These are phyloP conservation scores for Phytopythium chamaehyphon DNA, from an alignment of 352 stramenopile genomes.

Conservation along the genomic window DNA sequence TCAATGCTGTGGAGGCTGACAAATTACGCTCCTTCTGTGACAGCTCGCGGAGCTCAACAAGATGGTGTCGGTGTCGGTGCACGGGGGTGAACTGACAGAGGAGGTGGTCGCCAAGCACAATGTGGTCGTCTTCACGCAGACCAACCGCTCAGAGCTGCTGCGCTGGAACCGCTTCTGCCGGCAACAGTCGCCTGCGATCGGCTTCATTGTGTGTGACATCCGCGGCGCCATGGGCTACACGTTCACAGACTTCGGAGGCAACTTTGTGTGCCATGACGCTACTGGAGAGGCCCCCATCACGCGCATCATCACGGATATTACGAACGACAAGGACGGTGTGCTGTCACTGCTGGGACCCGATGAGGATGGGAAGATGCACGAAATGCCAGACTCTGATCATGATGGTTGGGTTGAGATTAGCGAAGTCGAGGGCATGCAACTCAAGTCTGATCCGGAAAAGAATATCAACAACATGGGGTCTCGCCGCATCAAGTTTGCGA, in stretches of 20 bases:
- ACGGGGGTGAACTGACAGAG: constrained; percentile 62
- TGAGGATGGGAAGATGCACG: constrained; percentile 87
- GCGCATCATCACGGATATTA: constrained; percentile 85
- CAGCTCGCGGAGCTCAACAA: constrained; percentile 89
- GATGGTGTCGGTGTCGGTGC: constrained; percentile 79
- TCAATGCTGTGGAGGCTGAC: neutral
- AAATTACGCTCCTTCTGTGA: constrained; percentile 3
- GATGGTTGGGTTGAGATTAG: constrained; percentile 85
- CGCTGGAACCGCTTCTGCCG: constrained; percentile 90
- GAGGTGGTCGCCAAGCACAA: constrained; percentile 68
- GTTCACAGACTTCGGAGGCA: constrained; percentile 81
- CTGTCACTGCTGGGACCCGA: constrained; percentile 73
- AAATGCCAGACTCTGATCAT: constrained; percentile 83
- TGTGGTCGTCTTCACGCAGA: constrained; percentile 88
- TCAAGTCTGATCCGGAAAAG: constrained; percentile 52
- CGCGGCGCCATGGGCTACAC: constrained; percentile 69
- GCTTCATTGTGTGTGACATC: constrained; percentile 81
- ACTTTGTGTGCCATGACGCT: constrained; percentile 73
- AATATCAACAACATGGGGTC: constrained; percentile 76
- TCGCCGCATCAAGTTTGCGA: constrained; percentile 75
- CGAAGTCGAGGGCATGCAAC: constrained; percentile 74
- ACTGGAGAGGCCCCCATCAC: constrained; percentile 82
- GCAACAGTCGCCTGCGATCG: constrained; percentile 64
- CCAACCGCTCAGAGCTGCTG: constrained; percentile 65
- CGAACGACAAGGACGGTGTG: constrained; percentile 74